Conservation (phyloP, 1,284 basidiomycete species). For the Cryptococcus sp. region DNA sequence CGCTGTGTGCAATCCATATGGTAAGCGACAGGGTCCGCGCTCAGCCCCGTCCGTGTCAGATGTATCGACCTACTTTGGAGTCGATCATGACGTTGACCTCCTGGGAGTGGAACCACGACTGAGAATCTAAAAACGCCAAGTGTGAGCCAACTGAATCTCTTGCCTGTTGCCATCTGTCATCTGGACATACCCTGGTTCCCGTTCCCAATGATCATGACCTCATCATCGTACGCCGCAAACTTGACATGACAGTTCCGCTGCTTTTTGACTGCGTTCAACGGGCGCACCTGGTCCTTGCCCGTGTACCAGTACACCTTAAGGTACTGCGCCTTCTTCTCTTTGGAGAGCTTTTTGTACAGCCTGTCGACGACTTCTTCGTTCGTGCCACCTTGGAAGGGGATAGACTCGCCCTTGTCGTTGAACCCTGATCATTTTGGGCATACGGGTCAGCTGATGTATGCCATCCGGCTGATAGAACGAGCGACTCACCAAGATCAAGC, state of each 20-base stretch:
- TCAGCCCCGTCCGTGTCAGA: not conserved
- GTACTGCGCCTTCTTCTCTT: constrained; percentile 55
- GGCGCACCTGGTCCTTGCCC: constrained; percentile 67
- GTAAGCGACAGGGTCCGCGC: not conserved
- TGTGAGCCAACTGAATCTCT: not conserved
- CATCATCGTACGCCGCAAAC: constrained; percentile 68
- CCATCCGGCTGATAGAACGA: not conserved
- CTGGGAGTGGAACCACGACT: constrained; percentile 74
- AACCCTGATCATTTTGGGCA: constrained; percentile 53
- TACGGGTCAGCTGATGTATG: not conserved
- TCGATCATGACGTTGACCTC: constrained; percentile 76
- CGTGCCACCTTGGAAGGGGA: constrained; percentile 75
- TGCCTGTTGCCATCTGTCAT: not conserved
- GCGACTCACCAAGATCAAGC: constrained; percentile 58
- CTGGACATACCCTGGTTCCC: constrained; percentile 40
- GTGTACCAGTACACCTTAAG: constrained; percentile 66
- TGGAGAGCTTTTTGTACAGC: constrained; percentile 59
- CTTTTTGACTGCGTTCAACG: constrained; percentile 67
- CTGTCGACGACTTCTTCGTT: constrained; percentile 70
- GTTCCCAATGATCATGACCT: constrained; percentile 64
- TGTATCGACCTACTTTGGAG: constrained; percentile 41
- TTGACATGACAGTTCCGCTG: constrained; percentile 77
- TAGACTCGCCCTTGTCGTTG: constrained; percentile 61
- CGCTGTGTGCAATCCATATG: constrained; percentile 29
- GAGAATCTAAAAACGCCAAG: constrained; percentile 34